phyloP scores from a whole-genome alignment of 202 grass and related monocot species.

The Brachypodium distachyon region DNA sequence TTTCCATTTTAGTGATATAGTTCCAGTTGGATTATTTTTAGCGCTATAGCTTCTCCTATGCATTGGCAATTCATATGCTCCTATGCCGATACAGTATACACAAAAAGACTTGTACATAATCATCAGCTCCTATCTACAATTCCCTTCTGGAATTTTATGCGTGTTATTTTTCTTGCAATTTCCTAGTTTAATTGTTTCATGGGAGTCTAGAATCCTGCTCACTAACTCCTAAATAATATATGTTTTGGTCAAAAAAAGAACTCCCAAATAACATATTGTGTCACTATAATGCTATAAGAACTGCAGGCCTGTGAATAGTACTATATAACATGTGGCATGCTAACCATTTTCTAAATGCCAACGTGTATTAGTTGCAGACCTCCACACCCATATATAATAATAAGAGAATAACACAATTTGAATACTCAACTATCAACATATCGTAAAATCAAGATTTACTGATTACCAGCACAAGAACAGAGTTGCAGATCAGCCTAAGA shows the following conservation, averaged over 20 bases:
- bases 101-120: conserved; percentile 53
- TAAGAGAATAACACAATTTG: not conserved
- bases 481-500: not conserved
- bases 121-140: conserved; percentile 14
- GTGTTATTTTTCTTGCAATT: not conserved
- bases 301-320: not conserved
- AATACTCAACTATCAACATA: conserved; percentile 2
- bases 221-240: not conserved
- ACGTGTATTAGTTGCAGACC: not conserved
- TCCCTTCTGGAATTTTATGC: conserved; percentile 18
- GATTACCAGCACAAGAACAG: not conserved
- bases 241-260: too few species aligned
- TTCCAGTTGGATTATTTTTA: not conserved
- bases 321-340: conserved; percentile 9
- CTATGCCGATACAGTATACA: conserved; percentile 31
- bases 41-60: conserved; percentile 32
- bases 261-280: not conserved
- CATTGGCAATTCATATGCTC: conserved; percentile 27
- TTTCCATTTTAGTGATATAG: conserved; percentile 17
- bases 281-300: not conserved
- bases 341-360: conserved; percentile 12
- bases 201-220: not conserved
- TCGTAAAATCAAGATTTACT: not conserved
- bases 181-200: not conserved
- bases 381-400: not conserved